These are phyloP conservation scores for Pseudoneurospora amorphoporcata DNA, from an alignment of 495 filamentous ascomycete genomes.

Conservation along the genomic window DNA sequence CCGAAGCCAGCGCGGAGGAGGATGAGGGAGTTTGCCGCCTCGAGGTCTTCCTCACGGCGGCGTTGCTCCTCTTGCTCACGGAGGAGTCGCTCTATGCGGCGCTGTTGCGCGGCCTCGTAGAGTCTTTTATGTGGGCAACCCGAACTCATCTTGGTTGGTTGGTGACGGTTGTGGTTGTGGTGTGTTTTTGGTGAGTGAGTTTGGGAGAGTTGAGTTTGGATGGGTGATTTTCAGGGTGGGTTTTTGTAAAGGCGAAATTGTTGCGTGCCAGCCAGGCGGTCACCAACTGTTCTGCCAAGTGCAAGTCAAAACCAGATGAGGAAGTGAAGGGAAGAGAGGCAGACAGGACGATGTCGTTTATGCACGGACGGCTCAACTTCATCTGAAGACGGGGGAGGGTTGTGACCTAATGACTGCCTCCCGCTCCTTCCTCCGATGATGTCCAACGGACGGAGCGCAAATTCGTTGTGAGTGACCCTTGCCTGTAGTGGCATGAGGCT, in stretches of 20 bases:
- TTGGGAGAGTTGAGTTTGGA: neutral
- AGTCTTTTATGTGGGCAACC: neutral
- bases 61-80: too few relatives aligned
- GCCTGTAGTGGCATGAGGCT: neutral
- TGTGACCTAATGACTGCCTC: neutral
- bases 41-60: too few relatives aligned
- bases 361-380: neutral
- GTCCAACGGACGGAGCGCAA: neutral
- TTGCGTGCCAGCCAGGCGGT: neutral
- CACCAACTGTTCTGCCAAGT: neutral
- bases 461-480: neutral
- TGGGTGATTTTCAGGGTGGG: neutral
- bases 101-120: neutral
- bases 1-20: neutral
- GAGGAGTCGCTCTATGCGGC: neutral
- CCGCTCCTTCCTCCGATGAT: neutral
- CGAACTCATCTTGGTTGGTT: neutral
- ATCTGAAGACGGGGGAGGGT: neutral
- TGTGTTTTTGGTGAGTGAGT: neutral
- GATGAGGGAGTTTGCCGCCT: neutral
- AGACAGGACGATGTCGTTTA: neutral
- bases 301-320: neutral
- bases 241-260: neutral
- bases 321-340: neutral
- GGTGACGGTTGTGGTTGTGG: neutral